Base-by-base conservation (phyloP, 768 basidiomycete species). In the Clitopilus passeckerianus region DNA sequence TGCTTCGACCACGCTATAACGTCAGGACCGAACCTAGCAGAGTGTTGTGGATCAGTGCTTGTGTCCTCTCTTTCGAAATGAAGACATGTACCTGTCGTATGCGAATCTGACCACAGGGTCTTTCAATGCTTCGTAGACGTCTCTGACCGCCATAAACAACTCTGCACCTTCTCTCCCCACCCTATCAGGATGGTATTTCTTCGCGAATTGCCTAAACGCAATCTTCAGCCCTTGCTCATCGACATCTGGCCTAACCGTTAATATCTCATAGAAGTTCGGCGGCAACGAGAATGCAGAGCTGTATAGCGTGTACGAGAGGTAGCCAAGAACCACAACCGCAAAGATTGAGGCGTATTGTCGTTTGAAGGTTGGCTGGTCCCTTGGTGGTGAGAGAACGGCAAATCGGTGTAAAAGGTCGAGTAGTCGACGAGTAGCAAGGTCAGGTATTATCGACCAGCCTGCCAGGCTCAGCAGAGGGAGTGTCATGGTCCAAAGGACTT, bases 61-160 rank as follows among this genome's bases (percentile, higher is more conserved):
- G 37, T 57, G 33, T 30, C 24, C n/a, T 68, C 82, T 56, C 10
- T n/a, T 3, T 9, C 12, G 12, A 50, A 20, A 23, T 5, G 5
- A n/a, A 59, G 57, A 37, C 43, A 60, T 63, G 43, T 64, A 90
- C 88, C 91, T 80, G 66, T 95, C 93, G 69, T 95, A 95, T 0
- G 91, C 93, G 75, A 93, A 94, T 54, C 92, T 73, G 50, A 85
- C 85, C 8, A 82, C 77, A 2, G 93, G 92, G 63, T 91, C 80
- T 68, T 87, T 91, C 24, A 95, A 70, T 1, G 88, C 86, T 63
- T 95, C 91, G 63, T 85, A 93, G 34, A 85, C 89, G 66, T 87
- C 83, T 60, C 90, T 75, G 5, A 90, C 85, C 52, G 75, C 70
- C 53, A 93, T 89, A 67, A 95, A 95, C 24, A 84, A 57, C 12